Conservation (phyloP, 768 basidiomycete species). For the Serendipita sp. region DNA sequence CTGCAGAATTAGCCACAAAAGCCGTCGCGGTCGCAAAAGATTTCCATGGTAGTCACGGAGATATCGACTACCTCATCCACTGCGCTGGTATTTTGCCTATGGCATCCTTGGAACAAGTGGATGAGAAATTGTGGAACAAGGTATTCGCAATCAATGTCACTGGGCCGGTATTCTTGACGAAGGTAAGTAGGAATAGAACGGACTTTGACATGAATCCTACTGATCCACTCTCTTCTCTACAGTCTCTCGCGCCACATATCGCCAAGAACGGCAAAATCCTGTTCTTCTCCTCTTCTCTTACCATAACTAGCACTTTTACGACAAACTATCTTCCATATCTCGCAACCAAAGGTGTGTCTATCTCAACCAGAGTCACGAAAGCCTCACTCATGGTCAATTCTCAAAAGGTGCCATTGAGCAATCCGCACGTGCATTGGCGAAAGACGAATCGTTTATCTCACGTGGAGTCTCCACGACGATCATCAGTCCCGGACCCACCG, state of each 20-base stretch:
- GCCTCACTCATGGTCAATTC: background rate
- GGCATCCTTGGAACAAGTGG: constrained; percentile 32
- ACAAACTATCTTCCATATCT: constrained; percentile 36
- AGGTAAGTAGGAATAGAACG: constrained; percentile 14
- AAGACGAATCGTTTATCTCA: constrained; percentile 22
- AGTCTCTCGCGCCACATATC: background rate
- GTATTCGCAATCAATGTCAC: constrained; percentile 42
- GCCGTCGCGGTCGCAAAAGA: background rate
- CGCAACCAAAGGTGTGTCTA: constrained; percentile 14
- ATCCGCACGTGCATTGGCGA: constrained; percentile 37
- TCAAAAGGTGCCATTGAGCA: constrained; percentile 37
- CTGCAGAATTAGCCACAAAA: background rate
- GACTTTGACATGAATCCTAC: background rate
- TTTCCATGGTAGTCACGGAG: background rate
- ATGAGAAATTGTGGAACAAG: constrained; percentile 34
- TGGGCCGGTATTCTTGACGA: constrained; percentile 38
- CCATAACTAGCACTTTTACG: constrained; percentile 25
- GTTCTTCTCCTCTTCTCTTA: constrained; percentile 39
- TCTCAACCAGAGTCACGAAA: background rate
- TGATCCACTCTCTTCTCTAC: background rate
- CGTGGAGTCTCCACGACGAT: constrained; percentile 40
- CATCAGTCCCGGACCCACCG: constrained; percentile 37
- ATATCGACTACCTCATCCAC: background rate
- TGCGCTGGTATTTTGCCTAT: constrained; percentile 37
- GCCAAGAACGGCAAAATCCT: constrained; percentile 21